Base-by-base conservation (phyloP, 208 protist genomes). In the Wallacemonas rigidus region DNA sequence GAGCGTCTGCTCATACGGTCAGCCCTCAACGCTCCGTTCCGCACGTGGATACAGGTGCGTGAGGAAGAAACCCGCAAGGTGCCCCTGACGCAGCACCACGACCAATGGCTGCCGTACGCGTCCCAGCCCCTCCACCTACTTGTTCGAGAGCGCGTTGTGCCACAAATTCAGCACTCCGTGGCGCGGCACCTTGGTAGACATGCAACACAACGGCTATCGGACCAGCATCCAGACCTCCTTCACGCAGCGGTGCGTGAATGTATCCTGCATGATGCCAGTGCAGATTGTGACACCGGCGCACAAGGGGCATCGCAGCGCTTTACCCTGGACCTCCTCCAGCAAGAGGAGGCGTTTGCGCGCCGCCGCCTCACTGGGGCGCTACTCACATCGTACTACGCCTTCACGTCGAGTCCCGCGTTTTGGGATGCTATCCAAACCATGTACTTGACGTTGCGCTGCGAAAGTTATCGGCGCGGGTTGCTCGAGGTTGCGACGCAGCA, bases 341-440 rank as follows among this genome's bases (percentile, higher is more conserved):
- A 65, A 41, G 60, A 65, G 39, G 60, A 65, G 43, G 38, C 60
- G 4, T 65, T 65, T 26, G 41, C 39, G 8, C 60, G 60, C n/a
- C 60, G 60, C 41, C 60, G 60, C 6, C 60, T 65, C n/a, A 38
- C 43, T 5, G 43, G 4, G n/a, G 44, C 60, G 17, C 43, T 65
- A 41, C 3, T 8, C 12, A 8, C 40, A 5, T 45, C 60, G 41
- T 35, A 65, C 40, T 0, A 8, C 4, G 60, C 60, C 11, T 65
- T 65, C 60, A 7, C 39, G 9, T 12, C 60, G 14, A 65, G 60
- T 1, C 11, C 36, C 15, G 8, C 11, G 7, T 45, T 65, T 17
- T 50, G 41, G 43, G 17, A 50, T 15, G 60, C 60, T 44, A 5
- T 65, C n/a, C 60, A 65, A n/a, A 15, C 5, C 3, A 12, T 65